phyloP scores from a whole-genome alignment of 768 basidiomycete genomes.

The Glaciozyma martinii region DNA sequence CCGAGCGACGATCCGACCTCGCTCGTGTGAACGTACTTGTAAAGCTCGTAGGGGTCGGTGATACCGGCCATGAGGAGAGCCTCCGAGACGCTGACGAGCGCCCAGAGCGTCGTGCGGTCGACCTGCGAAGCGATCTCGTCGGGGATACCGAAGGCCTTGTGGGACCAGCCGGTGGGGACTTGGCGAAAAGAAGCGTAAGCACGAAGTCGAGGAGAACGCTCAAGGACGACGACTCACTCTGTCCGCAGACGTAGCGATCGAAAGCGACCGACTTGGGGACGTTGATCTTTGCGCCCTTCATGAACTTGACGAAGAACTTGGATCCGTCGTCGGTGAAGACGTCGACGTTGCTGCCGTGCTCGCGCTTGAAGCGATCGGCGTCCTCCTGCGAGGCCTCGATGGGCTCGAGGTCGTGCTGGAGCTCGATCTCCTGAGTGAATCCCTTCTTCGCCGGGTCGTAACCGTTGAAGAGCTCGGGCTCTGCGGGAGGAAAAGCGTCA shows the following conservation, averaged over 20 bases:
- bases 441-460: conserved; percentile 96
- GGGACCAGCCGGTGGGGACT: conserved; percentile 92
- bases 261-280: conserved; percentile 94
- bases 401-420: conserved; percentile 91
- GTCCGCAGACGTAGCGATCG: conserved; percentile 87
- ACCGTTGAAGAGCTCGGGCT: conserved; percentile 94
- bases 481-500: conserved; percentile 43
- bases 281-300: conserved; percentile 80
- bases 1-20: conserved; percentile 91
- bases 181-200: background rate
- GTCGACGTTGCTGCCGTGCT: conserved; percentile 94
- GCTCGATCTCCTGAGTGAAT: conserved; percentile 94
- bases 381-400: conserved; percentile 86
- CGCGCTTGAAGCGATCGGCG: conserved; percentile 87
- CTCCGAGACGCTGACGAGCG: conserved; percentile 85
- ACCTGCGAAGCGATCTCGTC: conserved; percentile 90
- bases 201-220: too few relatives aligned
- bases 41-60: conserved; percentile 95
- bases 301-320: conserved; percentile 98
- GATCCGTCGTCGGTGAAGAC: conserved; percentile 83
- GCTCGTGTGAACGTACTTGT: conserved; percentile 91
- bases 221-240: conserved; percentile 40
- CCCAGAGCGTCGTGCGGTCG: conserved; percentile 89
- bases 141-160: conserved; percentile 92
- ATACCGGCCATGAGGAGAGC: conserved; percentile 94